These are phyloP conservation scores for Thelephora terrestris DNA, from an alignment of 1,284 basidiomycete genomes.

Conservation along the genomic window DNA sequence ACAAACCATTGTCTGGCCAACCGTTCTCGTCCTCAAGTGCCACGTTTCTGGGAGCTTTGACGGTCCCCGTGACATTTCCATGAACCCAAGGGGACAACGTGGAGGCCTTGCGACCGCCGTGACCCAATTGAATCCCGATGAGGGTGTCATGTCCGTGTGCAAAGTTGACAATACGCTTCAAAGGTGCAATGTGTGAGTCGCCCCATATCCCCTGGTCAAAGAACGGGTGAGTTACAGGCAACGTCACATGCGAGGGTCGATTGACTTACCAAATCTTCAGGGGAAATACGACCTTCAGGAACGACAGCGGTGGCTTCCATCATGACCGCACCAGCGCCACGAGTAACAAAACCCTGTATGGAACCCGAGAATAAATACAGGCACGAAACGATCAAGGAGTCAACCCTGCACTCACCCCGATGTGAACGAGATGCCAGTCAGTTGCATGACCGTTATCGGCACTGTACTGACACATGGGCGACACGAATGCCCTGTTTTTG, in stretches of 20 bases:
- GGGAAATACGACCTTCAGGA: conserved; percentile 54
- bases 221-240: neutral
- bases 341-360: conserved; percentile 40
- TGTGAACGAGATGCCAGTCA: conserved; percentile 74
- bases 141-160: conserved; percentile 62
- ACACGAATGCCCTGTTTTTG: conserved; percentile 67
- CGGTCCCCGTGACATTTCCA: conserved; percentile 19
- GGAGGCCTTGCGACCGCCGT: conserved; percentile 71
- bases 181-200: conserved; percentile 59
- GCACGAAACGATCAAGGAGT: neutral
- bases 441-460: conserved; percentile 62
- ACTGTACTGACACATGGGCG: conserved; percentile 78
- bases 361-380: neutral
- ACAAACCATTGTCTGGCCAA: conserved; percentile 53
- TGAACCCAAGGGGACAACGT: conserved; percentile 48
- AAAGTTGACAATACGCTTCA: conserved; percentile 66
- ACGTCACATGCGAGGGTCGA: neutral
- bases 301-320: conserved; percentile 50
- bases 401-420: conserved; percentile 26
- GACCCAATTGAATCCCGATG: conserved; percentile 74
- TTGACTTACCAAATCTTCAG: conserved; percentile 23
- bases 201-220: conserved; percentile 55
- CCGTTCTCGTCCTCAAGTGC: conserved; percentile 47
- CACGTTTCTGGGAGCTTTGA: conserved; percentile 12
- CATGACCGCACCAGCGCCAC: conserved; percentile 53